Evolutionary conservation across 257 asterid species (phyloP).

Genomic region (Salvia splendens): DNA sequence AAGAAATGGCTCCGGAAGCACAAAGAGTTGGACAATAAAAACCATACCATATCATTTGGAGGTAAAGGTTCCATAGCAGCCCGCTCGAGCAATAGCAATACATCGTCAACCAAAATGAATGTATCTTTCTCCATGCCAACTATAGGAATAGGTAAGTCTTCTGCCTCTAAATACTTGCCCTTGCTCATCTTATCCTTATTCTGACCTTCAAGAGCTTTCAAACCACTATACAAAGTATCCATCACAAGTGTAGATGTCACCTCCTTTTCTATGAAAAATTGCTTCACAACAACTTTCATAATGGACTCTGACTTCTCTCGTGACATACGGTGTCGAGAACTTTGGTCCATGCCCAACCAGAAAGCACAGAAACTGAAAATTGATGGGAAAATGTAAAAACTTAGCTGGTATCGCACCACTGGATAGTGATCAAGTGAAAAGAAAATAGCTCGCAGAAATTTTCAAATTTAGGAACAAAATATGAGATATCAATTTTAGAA

Average conservation of each 20-base stretch:
- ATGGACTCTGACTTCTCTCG: conserved; percentile 77
- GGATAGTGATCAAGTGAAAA: background rate
- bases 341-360: conserved; percentile 82
- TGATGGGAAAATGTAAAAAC: conserved; percentile 32
- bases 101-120: conserved; percentile 85
- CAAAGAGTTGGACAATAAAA: background rate
- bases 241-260: conserved; percentile 93
- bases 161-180: conserved; percentile 56
- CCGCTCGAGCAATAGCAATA: conserved; percentile 78
- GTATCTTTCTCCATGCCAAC: conserved; percentile 66
- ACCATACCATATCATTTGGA: conserved; percentile 78
- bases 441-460: conserved; percentile 8
- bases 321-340: conserved; percentile 65
- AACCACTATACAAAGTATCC: conserved; percentile 93
- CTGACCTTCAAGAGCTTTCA: conserved; percentile 88
- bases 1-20: conserved; percentile 1
- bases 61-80: conserved; percentile 90
- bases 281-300: conserved; percentile 75
- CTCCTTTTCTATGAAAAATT: conserved; percentile 92
- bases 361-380: conserved; percentile 76
- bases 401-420: conserved; percentile 1
- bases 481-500: background rate
- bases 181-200: conserved; percentile 61
- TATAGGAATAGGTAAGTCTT: conserved; percentile 61
- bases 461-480: background rate